Evolutionary conservation across 176 grass and related monocot species (phyloP).

Genomic region (Zizania latifolia): DNA sequence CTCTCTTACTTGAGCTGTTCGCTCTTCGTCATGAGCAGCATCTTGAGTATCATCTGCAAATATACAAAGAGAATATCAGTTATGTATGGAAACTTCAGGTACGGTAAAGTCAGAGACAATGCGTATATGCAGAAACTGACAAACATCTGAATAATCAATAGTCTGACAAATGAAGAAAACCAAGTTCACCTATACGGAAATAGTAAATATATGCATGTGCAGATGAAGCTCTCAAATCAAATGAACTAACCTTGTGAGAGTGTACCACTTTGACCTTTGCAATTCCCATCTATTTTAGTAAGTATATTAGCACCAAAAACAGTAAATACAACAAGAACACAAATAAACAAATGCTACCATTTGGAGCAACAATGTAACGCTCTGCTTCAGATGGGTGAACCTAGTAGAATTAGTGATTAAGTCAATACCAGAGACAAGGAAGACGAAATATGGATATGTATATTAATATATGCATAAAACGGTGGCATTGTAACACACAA

Average conservation of each 20-base stretch:
- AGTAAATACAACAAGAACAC: constrained; percentile 21
- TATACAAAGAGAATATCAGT: constrained; percentile 17
- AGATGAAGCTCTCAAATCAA: constrained; percentile 23
- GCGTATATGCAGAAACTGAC: too few relatives aligned
- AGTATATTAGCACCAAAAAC: constrained; percentile 32
- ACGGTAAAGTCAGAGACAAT: too few relatives aligned
- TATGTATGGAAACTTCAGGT: too few relatives aligned
- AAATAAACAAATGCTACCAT: constrained; percentile 46
- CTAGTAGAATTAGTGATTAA: constrained; percentile 41
- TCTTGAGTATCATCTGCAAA: constrained; percentile 90
- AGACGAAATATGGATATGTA: not conserved
- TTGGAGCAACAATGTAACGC: constrained; percentile 72
- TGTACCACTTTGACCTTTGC: constrained; percentile 44
- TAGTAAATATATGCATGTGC: not conserved
- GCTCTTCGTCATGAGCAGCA: constrained; percentile 62
- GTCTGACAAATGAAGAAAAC: too few relatives aligned
- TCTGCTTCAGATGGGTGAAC: constrained; percentile 63
- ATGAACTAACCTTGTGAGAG: constrained; percentile 82
- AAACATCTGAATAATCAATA: constrained; percentile 2
- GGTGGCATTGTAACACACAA: not conserved
- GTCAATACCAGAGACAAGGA: not conserved
- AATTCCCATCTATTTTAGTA: constrained; percentile 46
- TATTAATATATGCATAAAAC: not conserved
- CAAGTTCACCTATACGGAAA: not conserved
- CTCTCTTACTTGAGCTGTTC: constrained; percentile 51